Percentiles rank a stretch among this genome's conserved stretches.
Conservation (phyloP, 129 eudicot species). For the Flaveria bidentis region DNA sequence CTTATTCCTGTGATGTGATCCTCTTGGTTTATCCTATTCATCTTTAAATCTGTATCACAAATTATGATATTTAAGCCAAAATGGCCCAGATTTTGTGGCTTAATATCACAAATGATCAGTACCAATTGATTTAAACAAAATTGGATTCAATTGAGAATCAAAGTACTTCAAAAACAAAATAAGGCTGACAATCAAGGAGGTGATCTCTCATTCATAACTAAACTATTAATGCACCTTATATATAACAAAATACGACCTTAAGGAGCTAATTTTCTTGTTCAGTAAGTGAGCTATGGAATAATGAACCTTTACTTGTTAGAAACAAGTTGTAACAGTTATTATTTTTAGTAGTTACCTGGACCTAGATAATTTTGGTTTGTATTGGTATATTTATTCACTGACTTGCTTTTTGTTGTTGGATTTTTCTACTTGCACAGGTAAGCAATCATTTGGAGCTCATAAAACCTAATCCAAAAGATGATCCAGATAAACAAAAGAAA, state of each 20-base stretch:
- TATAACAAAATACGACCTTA: too few species aligned
- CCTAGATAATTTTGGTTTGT: background rate
- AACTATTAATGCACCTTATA: background rate
- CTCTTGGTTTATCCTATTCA: too few species aligned
- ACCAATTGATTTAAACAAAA: background rate
- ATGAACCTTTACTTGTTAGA: background rate
- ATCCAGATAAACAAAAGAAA: slow-evolving; percentile 66
- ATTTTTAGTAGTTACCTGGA: background rate
- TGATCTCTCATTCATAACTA: background rate
- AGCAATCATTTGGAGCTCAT: slow-evolving; percentile 98
- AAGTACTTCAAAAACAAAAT: background rate
- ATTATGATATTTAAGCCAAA: too few species aligned
- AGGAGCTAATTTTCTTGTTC: background rate
- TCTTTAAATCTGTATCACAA: too few species aligned
- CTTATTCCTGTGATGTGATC: too few species aligned
- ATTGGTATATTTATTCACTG: background rate
- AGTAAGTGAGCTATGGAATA: background rate
- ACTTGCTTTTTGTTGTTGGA: background rate
- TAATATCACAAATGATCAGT: background rate
- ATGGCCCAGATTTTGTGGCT: too few species aligned
- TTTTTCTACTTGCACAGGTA: slow-evolving; percentile 46
- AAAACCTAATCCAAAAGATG: slow-evolving; percentile 89
- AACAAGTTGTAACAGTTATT: background rate
- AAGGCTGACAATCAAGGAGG: background rate
- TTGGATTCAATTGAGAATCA: background rate